Evolutionary conservation across 129 eudicot species (phyloP).

Genomic region (Centaurea solstitialis): DNA sequence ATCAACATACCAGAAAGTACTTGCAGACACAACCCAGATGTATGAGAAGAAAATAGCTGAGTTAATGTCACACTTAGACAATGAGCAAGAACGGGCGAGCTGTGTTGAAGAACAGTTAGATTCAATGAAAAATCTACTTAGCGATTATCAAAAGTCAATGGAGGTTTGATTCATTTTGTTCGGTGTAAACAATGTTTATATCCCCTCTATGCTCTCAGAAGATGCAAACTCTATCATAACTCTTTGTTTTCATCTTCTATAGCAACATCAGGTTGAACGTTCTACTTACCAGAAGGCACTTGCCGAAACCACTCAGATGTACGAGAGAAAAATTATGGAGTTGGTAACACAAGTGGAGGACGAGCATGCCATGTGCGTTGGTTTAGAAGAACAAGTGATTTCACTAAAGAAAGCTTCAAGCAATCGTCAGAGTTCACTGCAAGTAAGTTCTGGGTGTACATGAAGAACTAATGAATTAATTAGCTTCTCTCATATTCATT

Average conservation of each 20-base stretch:
- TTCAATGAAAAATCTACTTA: conserved; percentile 53
- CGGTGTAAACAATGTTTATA: neutral
- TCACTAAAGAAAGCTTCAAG: conserved; percentile 37
- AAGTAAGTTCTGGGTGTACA: conserved; percentile 40
- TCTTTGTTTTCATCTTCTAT: conserved; percentile 10
- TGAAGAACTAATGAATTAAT: neutral
- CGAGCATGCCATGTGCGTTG: conserved; percentile 42
- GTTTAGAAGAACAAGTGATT: conserved; percentile 47
- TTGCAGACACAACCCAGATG: conserved; percentile 90
- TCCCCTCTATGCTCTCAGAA: neutral
- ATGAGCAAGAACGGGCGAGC: conserved; percentile 41
- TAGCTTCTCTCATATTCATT: neutral
- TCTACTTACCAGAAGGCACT: conserved; percentile 67
- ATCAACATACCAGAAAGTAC: conserved; percentile 70
- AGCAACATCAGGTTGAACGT: conserved; percentile 59
- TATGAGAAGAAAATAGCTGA: conserved; percentile 81
- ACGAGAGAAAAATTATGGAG: conserved; percentile 58
- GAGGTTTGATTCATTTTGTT: conserved; percentile 48
- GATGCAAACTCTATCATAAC: conserved; percentile 16
- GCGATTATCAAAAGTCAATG: conserved; percentile 50
- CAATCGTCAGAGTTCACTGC: conserved; percentile 48
- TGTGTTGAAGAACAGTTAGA: conserved; percentile 56
- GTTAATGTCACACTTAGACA: conserved; percentile 64
- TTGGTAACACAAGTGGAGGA: conserved; percentile 54
- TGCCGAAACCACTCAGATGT: conserved; percentile 75